Percentiles rank a stretch among this genome's conserved stretches.
Conservation (phyloP, 1,139 yeast species). For the Candida albicans region DNA sequence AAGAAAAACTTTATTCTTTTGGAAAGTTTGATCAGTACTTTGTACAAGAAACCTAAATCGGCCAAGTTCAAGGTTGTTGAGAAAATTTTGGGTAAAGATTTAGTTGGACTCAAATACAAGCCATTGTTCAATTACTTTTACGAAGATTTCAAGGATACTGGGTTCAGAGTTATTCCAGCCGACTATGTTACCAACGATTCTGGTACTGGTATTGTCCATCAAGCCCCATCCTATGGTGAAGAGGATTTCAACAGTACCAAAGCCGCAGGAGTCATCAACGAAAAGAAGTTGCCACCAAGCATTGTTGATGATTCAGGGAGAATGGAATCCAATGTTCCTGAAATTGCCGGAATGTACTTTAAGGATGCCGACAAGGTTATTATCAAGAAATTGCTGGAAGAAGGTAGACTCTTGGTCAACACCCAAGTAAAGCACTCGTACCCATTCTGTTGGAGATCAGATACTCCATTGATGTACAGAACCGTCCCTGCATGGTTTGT, state of each 20-base stretch:
- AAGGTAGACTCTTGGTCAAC: conserved; percentile 72
- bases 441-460: conserved; percentile 99
- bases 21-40: conserved; percentile 74
- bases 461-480: conserved; percentile 93
- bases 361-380: conserved; percentile 94
- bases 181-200: conserved; percentile 88
- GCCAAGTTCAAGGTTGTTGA: conserved; percentile 86
- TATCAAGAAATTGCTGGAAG: conserved; percentile 77
- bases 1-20: conserved; percentile 78
- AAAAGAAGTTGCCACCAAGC: conserved; percentile 76
- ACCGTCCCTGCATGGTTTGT: conserved; percentile 99
- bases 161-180: conserved; percentile 77
- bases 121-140: conserved; percentile 84
- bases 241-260: conserved; percentile 89
- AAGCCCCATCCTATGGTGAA: conserved; percentile 99
- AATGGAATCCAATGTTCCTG: conserved; percentile 72
- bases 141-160: conserved; percentile 72
- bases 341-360: conserved; percentile 81
- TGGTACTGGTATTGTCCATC: conserved; percentile 99
- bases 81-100: conserved; percentile 72
- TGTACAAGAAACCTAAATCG: conserved; percentile 91
- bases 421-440: conserved; percentile 92
- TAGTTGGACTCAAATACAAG: conserved; percentile 74
- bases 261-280: conserved; percentile 70
- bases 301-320: conserved; percentile 92